phyloP scores from a whole-genome alignment of 176 grass and related monocot species.

The Rhynchospora breviuscula region DNA sequence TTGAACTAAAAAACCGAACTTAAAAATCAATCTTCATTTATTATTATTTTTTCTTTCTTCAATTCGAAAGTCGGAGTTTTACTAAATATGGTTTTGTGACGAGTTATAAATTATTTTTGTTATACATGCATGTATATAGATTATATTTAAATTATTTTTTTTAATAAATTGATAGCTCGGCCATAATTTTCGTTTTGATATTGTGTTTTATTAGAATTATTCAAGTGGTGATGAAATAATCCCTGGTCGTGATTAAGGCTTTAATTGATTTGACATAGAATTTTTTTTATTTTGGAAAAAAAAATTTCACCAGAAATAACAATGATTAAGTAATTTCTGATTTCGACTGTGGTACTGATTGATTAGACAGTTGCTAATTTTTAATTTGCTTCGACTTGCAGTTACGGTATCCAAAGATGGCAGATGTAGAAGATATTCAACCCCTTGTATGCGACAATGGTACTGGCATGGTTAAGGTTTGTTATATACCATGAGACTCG shows the following conservation, averaged over 20 bases:
- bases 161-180: neutral
- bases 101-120: neutral
- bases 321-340: neutral
- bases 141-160: neutral
- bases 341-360: neutral
- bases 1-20: too few relatives aligned
- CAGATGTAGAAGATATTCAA: constrained; percentile 67
- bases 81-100: neutral
- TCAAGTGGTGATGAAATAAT: neutral
- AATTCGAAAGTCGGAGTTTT: neutral
- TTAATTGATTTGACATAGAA: neutral
- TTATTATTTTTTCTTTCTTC: neutral
- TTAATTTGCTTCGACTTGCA: constrained; percentile 5
- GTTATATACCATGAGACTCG: neutral
- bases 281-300: neutral
- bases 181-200: neutral
- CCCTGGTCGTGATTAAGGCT: neutral
- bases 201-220: neutral
- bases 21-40: too few relatives aligned
- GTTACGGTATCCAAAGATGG: constrained; percentile 39
- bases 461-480: constrained; percentile 90
- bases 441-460: constrained; percentile 88
- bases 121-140: neutral
- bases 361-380: neutral
- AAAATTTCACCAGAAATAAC: neutral